These are phyloP conservation scores for Penicillium samsonianum DNA, from an alignment of 495 filamentous ascomycete genomes.

Conservation along the genomic window DNA sequence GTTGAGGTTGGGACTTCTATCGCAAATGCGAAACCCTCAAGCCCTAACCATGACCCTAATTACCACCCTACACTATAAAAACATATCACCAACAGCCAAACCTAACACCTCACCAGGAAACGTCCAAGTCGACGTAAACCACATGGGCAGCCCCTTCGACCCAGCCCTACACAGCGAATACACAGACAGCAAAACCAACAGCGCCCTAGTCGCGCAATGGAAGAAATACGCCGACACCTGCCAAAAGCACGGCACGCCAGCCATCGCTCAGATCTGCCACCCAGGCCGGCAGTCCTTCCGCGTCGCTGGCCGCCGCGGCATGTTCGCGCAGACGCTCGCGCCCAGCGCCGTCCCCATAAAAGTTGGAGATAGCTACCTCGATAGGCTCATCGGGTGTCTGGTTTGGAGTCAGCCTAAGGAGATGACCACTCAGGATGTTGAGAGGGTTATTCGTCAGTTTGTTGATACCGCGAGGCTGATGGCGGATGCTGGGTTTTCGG, in stretches of 20 bases:
- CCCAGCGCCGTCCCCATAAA: slow-evolving; percentile 47
- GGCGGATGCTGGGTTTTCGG: slow-evolving; percentile 54
- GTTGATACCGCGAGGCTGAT: slow-evolving; percentile 49
- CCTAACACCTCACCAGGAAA: slow-evolving; percentile 40
- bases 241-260: slow-evolving; percentile 49
- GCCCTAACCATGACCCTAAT: not conserved
- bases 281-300: slow-evolving; percentile 57
- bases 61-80: not conserved
- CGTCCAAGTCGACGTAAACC: slow-evolving; percentile 57
- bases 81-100: not conserved
- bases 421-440: slow-evolving; percentile 54
- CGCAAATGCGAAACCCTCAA: not conserved
- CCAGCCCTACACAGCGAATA: slow-evolving; percentile 42
- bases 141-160: slow-evolving; percentile 47
- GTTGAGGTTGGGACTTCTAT: not conserved
- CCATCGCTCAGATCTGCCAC: slow-evolving; percentile 59
- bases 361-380: slow-evolving; percentile 39
- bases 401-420: slow-evolving; percentile 47
- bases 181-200: slow-evolving; percentile 23
- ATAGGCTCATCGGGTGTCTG: slow-evolving; percentile 34
- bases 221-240: slow-evolving; percentile 48
- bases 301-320: slow-evolving; percentile 43
- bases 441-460: slow-evolving; percentile 46
- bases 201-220: slow-evolving; percentile 40
- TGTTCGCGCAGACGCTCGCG: slow-evolving; percentile 49